phyloP scores from a whole-genome alignment of 139 green algal genomes.

The Coelastrella sp. region DNA sequence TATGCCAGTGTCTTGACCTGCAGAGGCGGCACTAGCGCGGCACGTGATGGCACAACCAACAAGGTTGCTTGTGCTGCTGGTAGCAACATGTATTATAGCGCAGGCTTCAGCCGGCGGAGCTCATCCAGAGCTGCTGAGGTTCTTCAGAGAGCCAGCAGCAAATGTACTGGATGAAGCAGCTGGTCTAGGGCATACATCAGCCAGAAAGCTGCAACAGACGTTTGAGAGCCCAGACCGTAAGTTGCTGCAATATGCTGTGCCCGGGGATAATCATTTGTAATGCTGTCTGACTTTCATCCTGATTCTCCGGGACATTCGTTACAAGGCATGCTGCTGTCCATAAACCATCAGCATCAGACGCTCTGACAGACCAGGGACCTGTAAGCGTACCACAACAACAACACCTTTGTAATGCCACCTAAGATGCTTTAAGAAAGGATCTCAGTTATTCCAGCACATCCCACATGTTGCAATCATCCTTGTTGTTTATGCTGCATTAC shows the following conservation, averaged over 20 bases:
- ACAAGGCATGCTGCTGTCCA: too few relatives aligned
- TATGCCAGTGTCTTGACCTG: not conserved
- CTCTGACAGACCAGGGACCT: too few relatives aligned
- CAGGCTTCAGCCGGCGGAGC: not conserved
- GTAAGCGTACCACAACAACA: too few relatives aligned
- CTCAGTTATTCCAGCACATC: not conserved
- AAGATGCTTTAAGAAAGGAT: too few relatives aligned
- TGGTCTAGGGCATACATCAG: not conserved
- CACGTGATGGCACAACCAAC: not conserved
- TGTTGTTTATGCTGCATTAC: not conserved
- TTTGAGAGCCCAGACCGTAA: not conserved
- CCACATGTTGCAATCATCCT: not conserved
- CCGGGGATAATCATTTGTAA: too few relatives aligned
- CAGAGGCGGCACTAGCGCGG: not conserved
- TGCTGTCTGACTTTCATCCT: too few relatives aligned
- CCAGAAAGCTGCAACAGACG: slow-evolving; percentile 26
- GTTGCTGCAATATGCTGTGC: not conserved
- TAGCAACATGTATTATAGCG: not conserved
- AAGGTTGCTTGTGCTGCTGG: not conserved
- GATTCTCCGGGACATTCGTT: too few relatives aligned
- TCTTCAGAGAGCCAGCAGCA: not conserved
- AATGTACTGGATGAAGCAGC: not conserved
- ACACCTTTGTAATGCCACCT: not conserved
- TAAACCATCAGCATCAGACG: too few relatives aligned
- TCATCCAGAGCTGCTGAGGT: slow-evolving; percentile 27